Percentiles rank a stretch among this genome's conserved stretches.
phyloP scores from a whole-genome alignment of 1,284 basidiomycete genomes.

The Ustilago trichophora region DNA sequence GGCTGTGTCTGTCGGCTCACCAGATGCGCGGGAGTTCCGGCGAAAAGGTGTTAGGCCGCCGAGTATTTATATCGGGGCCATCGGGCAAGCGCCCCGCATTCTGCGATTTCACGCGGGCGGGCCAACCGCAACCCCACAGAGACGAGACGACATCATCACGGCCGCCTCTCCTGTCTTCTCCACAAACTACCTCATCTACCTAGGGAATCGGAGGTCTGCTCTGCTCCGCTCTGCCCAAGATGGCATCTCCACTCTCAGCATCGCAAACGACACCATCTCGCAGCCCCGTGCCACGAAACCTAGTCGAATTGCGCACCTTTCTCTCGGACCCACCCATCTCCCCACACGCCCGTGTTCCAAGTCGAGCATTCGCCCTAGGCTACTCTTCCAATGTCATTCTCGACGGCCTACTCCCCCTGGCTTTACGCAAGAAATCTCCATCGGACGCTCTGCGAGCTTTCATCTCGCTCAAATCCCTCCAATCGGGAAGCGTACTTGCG shows the following conservation, averaged over 20 bases:
- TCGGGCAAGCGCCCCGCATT: no score
- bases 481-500: slow-evolving; percentile 32
- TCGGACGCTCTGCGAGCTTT: slow-evolving; percentile 27
- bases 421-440: slow-evolving; percentile 43
- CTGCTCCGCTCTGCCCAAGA: no score
- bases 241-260: slow-evolving; percentile 39
- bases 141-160: no score
- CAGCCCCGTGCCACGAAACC: slow-evolving; percentile 6
- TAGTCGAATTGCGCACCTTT: slow-evolving; percentile 11
- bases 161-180: no score
- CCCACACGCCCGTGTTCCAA: slow-evolving; percentile 24
- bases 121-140: no score
- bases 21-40: no score
- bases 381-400: slow-evolving; percentile 37
- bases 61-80: no score
- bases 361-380: slow-evolving; percentile 39
- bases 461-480: slow-evolving; percentile 33
- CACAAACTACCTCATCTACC: no score
- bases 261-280: slow-evolving; percentile 32
- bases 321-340: slow-evolving; percentile 31
- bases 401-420: slow-evolving; percentile 39
- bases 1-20: no score
- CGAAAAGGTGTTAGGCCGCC: no score
- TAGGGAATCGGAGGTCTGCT: no score
- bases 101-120: no score